Percentiles rank a stretch among this genome's conserved stretches.
Conservation (phyloP, 2,329 filamentous ascomycete genomes). For the Aspergillus luchuensis region DNA sequence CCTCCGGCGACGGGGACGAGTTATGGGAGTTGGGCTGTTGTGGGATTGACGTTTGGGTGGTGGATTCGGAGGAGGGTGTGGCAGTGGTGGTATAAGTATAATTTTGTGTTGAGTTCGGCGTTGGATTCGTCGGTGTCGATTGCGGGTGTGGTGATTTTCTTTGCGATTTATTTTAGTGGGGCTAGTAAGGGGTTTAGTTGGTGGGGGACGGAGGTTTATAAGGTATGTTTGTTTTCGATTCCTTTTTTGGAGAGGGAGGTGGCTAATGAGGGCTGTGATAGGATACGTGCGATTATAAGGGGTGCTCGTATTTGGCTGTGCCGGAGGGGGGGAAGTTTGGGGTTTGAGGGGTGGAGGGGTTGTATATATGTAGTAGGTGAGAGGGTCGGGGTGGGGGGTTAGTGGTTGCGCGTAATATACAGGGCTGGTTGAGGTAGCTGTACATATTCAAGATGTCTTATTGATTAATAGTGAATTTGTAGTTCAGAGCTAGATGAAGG, state of each 20-base stretch:
- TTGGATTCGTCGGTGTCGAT: conserved; percentile 52
- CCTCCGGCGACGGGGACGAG: conserved; percentile 69
- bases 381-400: background rate
- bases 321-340: conserved; percentile 22
- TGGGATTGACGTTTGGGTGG: conserved; percentile 66
- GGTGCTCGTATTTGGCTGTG: conserved; percentile 22
- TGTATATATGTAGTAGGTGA: background rate
- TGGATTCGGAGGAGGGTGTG: conserved; percentile 60
- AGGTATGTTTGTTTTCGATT: conserved; percentile 14
- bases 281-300: conserved; percentile 30
- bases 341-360: background rate
- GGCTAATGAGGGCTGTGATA: conserved; percentile 6
- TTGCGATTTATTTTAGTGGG: conserved; percentile 30
- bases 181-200: conserved; percentile 26
- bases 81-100: conserved; percentile 73
- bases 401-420: background rate
- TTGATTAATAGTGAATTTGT: too few relatives aligned
- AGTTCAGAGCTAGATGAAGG: too few relatives aligned
- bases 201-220: conserved; percentile 32
- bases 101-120: conserved; percentile 70
- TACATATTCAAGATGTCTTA: too few relatives aligned
- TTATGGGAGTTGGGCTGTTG: conserved; percentile 67
- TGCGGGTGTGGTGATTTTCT: conserved; percentile 31
- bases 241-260: too few relatives aligned
- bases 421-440: background rate